Evolutionary conservation across 306 rosid species (phyloP).

Genomic region (Quercus wislizeni): DNA sequence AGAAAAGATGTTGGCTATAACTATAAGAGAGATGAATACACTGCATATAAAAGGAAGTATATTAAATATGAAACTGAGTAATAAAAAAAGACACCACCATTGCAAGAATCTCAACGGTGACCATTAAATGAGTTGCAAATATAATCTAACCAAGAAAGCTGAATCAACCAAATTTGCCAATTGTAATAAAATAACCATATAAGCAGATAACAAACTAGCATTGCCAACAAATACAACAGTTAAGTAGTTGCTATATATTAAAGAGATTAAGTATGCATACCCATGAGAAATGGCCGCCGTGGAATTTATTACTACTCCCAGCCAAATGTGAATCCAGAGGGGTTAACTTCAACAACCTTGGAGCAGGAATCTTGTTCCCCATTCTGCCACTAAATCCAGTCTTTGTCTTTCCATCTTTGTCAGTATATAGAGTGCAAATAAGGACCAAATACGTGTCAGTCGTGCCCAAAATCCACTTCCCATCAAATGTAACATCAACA

Average conservation of each 20-base stretch:
- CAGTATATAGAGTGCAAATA: conserved; percentile 78
- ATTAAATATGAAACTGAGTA: neutral
- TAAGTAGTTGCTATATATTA: neutral
- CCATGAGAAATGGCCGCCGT: conserved; percentile 96
- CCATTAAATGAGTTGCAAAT: neutral
- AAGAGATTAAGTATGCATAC: conserved; percentile 37
- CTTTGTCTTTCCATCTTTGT: conserved; percentile 88
- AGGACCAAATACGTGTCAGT: conserved; percentile 77
- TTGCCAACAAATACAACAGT: neutral
- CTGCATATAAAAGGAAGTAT: neutral
- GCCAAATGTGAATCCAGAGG: conserved; percentile 94
- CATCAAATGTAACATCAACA: conserved; percentile 90
- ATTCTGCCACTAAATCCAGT: conserved; percentile 81
- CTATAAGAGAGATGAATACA: neutral
- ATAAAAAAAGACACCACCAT: neutral
- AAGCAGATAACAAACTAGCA: conserved; percentile 1
- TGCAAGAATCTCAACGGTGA: neutral
- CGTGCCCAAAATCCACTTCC: conserved; percentile 88
- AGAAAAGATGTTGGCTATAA: neutral
- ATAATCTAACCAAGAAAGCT: neutral
- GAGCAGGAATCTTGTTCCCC: conserved; percentile 87
- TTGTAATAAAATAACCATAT: neutral
- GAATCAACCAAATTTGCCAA: neutral
- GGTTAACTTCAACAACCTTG: conserved; percentile 82
- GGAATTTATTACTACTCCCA: conserved; percentile 69